These are phyloP conservation scores for Blastomyces gilchristii DNA, from an alignment of 2,329 filamentous ascomycete species.

Conservation along the genomic window DNA sequence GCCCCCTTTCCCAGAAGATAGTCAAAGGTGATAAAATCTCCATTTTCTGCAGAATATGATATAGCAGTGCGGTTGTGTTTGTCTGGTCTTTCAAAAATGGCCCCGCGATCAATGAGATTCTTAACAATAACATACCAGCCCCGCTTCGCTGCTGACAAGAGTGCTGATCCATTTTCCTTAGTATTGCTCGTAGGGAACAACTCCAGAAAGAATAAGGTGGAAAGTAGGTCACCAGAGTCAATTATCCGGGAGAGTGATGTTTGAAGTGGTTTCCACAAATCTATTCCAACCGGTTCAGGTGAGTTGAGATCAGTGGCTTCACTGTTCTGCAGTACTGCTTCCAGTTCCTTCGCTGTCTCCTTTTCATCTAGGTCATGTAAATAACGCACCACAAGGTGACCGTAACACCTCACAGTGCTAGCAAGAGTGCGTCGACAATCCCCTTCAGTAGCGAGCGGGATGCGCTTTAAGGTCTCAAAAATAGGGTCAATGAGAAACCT, in stretches of 20 bases:
- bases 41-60: conserved; percentile 7
- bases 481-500: conserved; percentile 1
- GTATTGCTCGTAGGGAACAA: neutral
- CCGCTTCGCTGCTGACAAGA: conserved; percentile 6
- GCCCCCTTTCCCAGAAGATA: conserved; percentile 6
- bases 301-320: neutral
- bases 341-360: neutral
- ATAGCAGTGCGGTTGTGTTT: conserved; percentile 3
- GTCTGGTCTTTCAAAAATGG: conserved; percentile 9
- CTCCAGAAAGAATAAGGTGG: neutral
- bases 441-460: neutral
- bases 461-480: neutral
- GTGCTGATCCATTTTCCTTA: conserved; percentile 6
- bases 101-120: conserved; percentile 10
- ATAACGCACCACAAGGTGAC: neutral
- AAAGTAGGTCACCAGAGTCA: conserved; percentile 3
- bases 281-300: neutral
- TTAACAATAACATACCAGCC: conserved; percentile 13
- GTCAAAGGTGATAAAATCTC: conserved; percentile 10
- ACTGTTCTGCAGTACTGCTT: neutral
- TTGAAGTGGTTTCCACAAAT: neutral
- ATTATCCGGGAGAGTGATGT: neutral
- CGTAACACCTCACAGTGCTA: conserved; percentile 7
- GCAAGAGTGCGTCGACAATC: conserved; percentile 2
- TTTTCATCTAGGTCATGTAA: neutral